A percentile compares a stretch with the other conserved stretches of the same genome.
These are phyloP conservation scores for Nemania sp. DNA, from an alignment of 2,329 filamentous ascomycete genomes.

Conservation along the genomic window DNA sequence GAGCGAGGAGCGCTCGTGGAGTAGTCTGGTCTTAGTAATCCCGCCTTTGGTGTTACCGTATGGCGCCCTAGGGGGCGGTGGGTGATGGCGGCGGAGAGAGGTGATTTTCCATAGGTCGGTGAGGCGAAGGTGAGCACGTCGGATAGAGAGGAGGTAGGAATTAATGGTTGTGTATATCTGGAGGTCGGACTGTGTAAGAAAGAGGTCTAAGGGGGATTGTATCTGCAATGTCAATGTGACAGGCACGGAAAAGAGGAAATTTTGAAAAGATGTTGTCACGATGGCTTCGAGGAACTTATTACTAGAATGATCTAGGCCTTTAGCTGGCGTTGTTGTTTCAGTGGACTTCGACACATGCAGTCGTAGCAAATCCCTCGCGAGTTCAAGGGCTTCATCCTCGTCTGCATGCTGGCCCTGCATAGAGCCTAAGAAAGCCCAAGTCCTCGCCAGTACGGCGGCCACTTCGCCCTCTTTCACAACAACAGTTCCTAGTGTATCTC, in stretches of 20 bases:
- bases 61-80: conserved; percentile 74
- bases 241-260: conserved; percentile 83
- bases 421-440: conserved; percentile 83
- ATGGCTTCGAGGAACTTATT: conserved; percentile 52
- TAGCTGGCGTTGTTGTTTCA: conserved; percentile 53
- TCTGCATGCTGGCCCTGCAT: conserved; percentile 77
- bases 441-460: conserved; percentile 77
- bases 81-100: conserved; percentile 80
- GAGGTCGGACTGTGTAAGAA: conserved; percentile 81
- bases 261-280: conserved; percentile 74
- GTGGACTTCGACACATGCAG: conserved; percentile 70
- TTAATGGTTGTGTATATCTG: conserved; percentile 86
- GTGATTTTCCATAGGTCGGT: conserved; percentile 89
- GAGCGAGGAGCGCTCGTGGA: conserved; percentile 72
- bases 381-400: conserved; percentile 85
- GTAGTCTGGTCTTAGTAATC: conserved; percentile 68
- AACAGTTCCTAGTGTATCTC: conserved; percentile 71
- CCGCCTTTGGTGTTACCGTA: conserved; percentile 71
- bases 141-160: conserved; percentile 86
- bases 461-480: conserved; percentile 90
- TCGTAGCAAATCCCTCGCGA: conserved; percentile 81
- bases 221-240: conserved; percentile 78
- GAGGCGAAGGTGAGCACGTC: conserved; percentile 85
- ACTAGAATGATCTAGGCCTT: conserved; percentile 49
- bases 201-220: conserved; percentile 85